Percentiles rank a stretch among this genome's conserved stretches.
Evolutionary conservation across 257 asterid genomes (phyloP).

Genomic region (Leonotis leonurus): DNA sequence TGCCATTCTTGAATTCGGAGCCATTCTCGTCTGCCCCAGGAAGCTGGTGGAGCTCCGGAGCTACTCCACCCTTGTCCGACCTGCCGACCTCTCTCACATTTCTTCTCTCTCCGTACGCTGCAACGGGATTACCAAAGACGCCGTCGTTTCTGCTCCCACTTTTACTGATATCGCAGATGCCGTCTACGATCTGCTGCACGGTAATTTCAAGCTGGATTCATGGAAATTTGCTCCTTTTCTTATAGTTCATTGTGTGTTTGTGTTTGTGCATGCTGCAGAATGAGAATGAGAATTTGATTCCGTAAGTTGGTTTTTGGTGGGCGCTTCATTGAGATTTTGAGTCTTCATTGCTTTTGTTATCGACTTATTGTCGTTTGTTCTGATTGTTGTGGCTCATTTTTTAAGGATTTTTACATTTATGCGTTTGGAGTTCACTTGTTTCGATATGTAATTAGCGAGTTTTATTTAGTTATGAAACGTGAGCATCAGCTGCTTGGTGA

Average conservation of each 20-base stretch:
- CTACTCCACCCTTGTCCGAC: constrained; percentile 75
- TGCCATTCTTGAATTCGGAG: constrained; percentile 80
- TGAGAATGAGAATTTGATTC: constrained; percentile 11
- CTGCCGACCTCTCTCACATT: constrained; percentile 59
- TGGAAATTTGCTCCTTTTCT: not conserved
- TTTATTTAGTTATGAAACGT: not conserved
- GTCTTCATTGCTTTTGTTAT: not conserved
- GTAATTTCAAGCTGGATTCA: constrained; percentile 24
- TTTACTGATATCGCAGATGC: constrained; percentile 68
- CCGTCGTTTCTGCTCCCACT: constrained; percentile 61
- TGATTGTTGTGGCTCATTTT: not conserved
- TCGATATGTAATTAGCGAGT: not conserved
- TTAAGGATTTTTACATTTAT: not conserved
- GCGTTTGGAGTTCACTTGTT: not conserved
- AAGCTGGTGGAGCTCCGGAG: constrained; percentile 73
- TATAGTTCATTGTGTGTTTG: not conserved
- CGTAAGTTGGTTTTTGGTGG: not conserved
- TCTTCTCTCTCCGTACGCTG: constrained; percentile 70
- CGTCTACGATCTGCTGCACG: constrained; percentile 76
- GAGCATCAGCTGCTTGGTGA: not conserved
- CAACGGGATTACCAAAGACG: constrained; percentile 66
- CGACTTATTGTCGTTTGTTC: not conserved
- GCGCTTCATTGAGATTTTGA: not conserved
- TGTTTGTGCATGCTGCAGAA: no score
- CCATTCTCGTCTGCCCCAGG: constrained; percentile 85